Conservation (phyloP, 192 early-diverging fungal genomes). For the Umbelopsis sp. region DNA sequence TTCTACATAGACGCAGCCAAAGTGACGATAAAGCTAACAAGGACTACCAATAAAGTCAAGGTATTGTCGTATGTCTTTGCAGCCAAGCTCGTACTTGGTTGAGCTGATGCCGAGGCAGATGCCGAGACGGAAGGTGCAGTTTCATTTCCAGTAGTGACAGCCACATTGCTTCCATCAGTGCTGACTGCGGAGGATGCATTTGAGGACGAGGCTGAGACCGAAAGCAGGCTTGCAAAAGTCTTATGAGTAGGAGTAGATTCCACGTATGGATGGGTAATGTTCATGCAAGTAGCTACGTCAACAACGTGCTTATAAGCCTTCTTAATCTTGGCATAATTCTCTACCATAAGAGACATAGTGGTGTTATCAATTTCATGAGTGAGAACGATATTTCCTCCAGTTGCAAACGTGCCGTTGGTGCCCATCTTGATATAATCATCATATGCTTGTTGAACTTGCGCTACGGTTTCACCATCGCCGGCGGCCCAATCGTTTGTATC, state of each 20-base stretch:
- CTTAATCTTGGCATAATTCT: conserved; percentile 35
- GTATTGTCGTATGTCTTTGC: too few relatives aligned
- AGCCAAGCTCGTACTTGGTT: too few relatives aligned
- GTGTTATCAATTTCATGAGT: conserved; percentile 43
- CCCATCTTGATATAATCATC: conserved; percentile 37
- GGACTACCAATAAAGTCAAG: too few relatives aligned
- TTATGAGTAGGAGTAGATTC: neutral
- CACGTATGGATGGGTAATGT: conserved; percentile 42
- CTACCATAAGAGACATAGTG: conserved; percentile 33
- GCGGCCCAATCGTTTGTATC: conserved; percentile 57
- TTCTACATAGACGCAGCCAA: too few relatives aligned
- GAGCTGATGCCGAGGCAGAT: too few relatives aligned
- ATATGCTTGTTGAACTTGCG: conserved; percentile 29
- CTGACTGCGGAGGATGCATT: too few relatives aligned
- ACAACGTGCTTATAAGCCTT: conserved; percentile 37
- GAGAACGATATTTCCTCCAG: conserved; percentile 36
- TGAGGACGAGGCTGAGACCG: too few relatives aligned
- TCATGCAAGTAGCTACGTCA: conserved; percentile 42
- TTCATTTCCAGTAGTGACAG: too few relatives aligned
- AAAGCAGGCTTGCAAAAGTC: too few relatives aligned
- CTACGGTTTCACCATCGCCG: conserved; percentile 10
- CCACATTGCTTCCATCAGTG: too few relatives aligned
- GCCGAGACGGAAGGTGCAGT: too few relatives aligned
- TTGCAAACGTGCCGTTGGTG: conserved; percentile 31
- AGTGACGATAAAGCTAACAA: too few relatives aligned